These are phyloP conservation scores for Chlorella sp. DNA, from an alignment of 139 green algal genomes.

Conservation along the genomic window DNA sequence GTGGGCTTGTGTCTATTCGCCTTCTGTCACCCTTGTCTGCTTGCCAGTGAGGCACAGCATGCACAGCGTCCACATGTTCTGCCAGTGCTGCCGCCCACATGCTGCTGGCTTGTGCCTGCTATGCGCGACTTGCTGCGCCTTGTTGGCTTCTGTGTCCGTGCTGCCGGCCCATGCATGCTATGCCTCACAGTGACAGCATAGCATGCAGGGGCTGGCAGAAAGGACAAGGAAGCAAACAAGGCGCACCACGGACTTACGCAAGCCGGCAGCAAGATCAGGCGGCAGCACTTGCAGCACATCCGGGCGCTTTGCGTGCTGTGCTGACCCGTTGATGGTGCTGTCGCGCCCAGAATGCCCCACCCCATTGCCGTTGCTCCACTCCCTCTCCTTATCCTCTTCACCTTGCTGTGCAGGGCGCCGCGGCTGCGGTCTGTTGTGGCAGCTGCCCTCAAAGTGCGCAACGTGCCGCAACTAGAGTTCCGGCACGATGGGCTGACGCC, in stretches of 20 bases:
- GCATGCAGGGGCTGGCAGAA: no score
- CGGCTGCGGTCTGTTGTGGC: conserved; percentile 38
- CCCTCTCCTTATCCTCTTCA: no score
- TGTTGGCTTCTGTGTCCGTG: not conserved
- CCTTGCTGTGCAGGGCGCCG: conserved; percentile 5
- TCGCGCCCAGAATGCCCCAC: not conserved
- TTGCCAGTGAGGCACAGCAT: conserved; percentile 36
- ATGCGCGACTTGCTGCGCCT: not conserved
- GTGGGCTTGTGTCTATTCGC: no score
- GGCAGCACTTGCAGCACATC: not conserved
- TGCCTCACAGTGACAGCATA: not conserved
- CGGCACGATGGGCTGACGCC: conserved; percentile 25
- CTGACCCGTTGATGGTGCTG: no score
- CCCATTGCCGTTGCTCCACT: not conserved
- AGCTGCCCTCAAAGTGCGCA: conserved; percentile 17
- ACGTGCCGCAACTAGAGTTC: conserved; percentile 58
- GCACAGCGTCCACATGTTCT: no score
- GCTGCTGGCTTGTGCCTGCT: not conserved
- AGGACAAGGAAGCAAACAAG: no score
- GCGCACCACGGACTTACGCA: no score
- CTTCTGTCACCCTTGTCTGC: no score
- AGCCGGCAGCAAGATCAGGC: no score
- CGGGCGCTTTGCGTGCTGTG: no score
- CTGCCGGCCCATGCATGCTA: not conserved
- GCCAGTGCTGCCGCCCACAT: no score